Evolutionary conservation across 805 yeast species (phyloP), one percentile per base, ranked within the genome.

Genomic region (Maudiozyma bulderi): DNA sequence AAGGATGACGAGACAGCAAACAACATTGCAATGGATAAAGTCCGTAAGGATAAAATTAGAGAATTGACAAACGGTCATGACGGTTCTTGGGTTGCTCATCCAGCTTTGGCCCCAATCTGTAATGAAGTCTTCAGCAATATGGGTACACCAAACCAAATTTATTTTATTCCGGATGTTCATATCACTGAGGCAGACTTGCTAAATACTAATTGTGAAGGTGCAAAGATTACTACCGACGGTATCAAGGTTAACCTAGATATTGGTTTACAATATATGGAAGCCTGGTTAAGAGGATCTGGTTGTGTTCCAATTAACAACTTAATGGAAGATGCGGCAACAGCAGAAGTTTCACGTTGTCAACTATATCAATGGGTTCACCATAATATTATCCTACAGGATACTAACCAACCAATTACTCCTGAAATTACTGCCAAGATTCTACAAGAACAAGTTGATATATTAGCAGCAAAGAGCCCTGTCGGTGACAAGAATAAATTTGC

Each of bases 61-160:
- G 95, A 85, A 68, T 84, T 84, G 44, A 68, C 73, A 44, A 82
- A 84, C 49, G 93, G 93, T 46, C 88, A 86, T 68, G 95, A 85
- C 70, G 89, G 91, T 46, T 83, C 91, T 51, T 85, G 95, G 95
- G 84, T 85, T 62, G 91, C 91, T n/a, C 91, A 85, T 61, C 95
- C 95, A 13, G 91, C 89, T 20, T 73, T 85, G 64, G 85, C 85
- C 29, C 76, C 83, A 14, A 78, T 84, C 55, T 89, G 87, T 39
- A 75, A 82, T 62, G 74, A 76, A 60, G 85, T 84, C 26, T 85
- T 85, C 70, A 77, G 81, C 64, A 77, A 82, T 64, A 82, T 85
- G 89, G 84, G 86, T 57, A 86, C 91, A 41, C 86, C 90, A 55
- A 85, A 85, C 72, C 93, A 85, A 69, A 74, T 84, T 59, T 68